Conservation (phyloP, 2,329 filamentous ascomycete genomes). For the Pestalotiopsis sp. region DNA sequence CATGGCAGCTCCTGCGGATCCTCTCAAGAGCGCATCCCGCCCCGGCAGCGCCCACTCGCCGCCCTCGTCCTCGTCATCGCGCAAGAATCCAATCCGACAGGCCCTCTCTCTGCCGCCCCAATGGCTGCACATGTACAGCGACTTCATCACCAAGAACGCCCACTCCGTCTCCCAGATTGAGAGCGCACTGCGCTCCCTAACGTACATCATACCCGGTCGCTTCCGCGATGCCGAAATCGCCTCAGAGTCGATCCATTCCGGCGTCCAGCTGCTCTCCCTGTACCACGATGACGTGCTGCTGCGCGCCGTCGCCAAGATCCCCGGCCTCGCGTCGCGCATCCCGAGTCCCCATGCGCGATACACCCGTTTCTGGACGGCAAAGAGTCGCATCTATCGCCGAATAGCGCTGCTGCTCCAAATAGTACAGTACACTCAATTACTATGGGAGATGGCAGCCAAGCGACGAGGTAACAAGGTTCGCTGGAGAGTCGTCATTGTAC, state of each 20-base stretch:
- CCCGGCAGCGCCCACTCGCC: conserved; percentile 12
- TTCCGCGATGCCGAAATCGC: conserved; percentile 93
- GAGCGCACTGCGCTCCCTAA: conserved; percentile 86
- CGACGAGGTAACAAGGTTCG: conserved; percentile 77
- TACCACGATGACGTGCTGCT: conserved; percentile 91
- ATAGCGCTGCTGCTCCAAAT: conserved; percentile 84
- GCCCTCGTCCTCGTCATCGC: conserved; percentile 14
- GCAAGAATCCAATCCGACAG: conserved; percentile 36
- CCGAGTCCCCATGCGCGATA: conserved; percentile 65
- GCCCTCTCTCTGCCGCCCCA: conserved; percentile 62
- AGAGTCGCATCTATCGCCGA: conserved; percentile 72
- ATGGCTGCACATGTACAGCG: conserved; percentile 75
- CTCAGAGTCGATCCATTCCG: conserved; percentile 88
- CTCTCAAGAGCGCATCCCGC: conserved; percentile 20
- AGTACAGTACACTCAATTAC: conserved; percentile 89
- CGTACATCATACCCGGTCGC: conserved; percentile 92
- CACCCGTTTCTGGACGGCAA: conserved; percentile 67
- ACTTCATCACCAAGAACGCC: conserved; percentile 94
- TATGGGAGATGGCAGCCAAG: conserved; percentile 98
- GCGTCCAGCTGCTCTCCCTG: conserved; percentile 85
- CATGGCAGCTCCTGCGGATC: conserved; percentile 11
- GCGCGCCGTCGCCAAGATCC: conserved; percentile 62
- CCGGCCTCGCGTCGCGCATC: conserved; percentile 55
- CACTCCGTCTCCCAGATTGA: conserved; percentile 95
- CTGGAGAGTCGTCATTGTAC: conserved; percentile 83